phyloP scores from a whole-genome alignment of 495 filamentous ascomycete species.

The Penicillium simplicissimum region DNA sequence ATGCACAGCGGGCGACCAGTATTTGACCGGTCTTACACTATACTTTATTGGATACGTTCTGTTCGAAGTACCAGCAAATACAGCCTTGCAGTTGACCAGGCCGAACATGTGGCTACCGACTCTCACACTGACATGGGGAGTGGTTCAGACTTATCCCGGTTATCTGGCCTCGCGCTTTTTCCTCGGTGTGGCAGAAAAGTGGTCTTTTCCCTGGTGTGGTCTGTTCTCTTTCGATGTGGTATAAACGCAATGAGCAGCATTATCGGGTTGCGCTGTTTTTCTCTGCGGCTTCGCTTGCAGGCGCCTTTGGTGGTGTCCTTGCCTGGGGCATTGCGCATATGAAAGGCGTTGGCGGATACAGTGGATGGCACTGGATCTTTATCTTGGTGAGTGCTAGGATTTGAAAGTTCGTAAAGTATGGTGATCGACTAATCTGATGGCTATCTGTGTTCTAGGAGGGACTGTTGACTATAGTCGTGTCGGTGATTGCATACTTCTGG shows the following conservation, averaged over 20 bases:
- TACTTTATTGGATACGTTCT: slow-evolving; percentile 79
- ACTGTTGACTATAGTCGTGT: slow-evolving; percentile 64
- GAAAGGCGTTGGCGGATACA: slow-evolving; percentile 61
- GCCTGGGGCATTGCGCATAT: slow-evolving; percentile 65
- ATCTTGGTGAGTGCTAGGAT: slow-evolving; percentile 51
- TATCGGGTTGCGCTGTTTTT: slow-evolving; percentile 78
- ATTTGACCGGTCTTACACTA: slow-evolving; percentile 68
- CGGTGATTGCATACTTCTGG: slow-evolving; percentile 64
- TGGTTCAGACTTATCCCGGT: slow-evolving; percentile 64
- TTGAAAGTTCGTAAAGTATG: neutral
- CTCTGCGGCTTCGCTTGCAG: slow-evolving; percentile 69
- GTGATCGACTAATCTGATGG: slow-evolving; percentile 8
- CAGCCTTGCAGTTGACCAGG: slow-evolving; percentile 69
- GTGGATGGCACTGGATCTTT: slow-evolving; percentile 84
- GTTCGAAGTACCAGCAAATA: slow-evolving; percentile 71
- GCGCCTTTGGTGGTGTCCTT: slow-evolving; percentile 77
- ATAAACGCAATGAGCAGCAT: slow-evolving; percentile 69
- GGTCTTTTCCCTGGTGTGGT: slow-evolving; percentile 75
- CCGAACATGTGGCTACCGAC: slow-evolving; percentile 63
- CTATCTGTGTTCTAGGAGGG: slow-evolving; percentile 54
- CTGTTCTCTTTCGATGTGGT: slow-evolving; percentile 86
- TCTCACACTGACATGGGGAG: slow-evolving; percentile 56
- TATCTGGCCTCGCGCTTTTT: slow-evolving; percentile 60
- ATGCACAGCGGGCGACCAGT: slow-evolving; percentile 61
- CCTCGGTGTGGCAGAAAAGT: slow-evolving; percentile 46